phyloP scores from a whole-genome alignment of 441 rosid genomes.

The Erysimum cheiri region DNA sequence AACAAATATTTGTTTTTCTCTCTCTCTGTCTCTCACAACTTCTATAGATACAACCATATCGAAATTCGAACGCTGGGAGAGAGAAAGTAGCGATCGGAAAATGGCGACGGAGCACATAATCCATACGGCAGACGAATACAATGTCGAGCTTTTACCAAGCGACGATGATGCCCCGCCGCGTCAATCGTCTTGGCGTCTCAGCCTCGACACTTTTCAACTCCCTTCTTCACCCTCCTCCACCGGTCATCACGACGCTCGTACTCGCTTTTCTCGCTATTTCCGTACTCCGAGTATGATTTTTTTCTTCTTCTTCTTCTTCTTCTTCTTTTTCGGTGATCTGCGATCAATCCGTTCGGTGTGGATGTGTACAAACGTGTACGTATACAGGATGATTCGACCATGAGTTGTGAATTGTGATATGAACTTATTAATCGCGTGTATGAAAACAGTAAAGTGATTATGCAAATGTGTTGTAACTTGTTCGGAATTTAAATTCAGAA shows the following conservation, averaged over 20 bases:
- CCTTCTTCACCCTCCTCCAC: slow-evolving; percentile 43
- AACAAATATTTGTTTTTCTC: neutral
- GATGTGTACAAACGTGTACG: neutral
- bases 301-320: neutral
- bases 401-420: no score
- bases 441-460: neutral
- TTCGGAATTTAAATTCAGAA: neutral
- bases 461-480: neutral
- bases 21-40: slow-evolving; percentile 27
- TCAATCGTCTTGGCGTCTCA: slow-evolving; percentile 55
- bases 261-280: slow-evolving; percentile 44
- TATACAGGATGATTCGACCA: neutral
- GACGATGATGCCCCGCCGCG: slow-evolving; percentile 36
- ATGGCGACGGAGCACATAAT: slow-evolving; percentile 33
- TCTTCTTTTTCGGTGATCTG: neutral
- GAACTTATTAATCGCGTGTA: no score
- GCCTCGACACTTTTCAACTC: slow-evolving; percentile 52
- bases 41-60: neutral
- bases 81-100: neutral
- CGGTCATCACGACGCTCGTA: slow-evolving; percentile 17
- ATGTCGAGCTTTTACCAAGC: slow-evolving; percentile 47
- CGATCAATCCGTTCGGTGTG: neutral
- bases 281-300: slow-evolving; percentile 39
- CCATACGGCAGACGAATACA: slow-evolving; percentile 38
- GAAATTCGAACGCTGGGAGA: slow-evolving; percentile 12